Evolutionary conservation across 2,329 filamentous ascomycete genomes (phyloP), one percentile per base, ranked within the genome.

Genomic region (Metarhizium sp.): DNA sequence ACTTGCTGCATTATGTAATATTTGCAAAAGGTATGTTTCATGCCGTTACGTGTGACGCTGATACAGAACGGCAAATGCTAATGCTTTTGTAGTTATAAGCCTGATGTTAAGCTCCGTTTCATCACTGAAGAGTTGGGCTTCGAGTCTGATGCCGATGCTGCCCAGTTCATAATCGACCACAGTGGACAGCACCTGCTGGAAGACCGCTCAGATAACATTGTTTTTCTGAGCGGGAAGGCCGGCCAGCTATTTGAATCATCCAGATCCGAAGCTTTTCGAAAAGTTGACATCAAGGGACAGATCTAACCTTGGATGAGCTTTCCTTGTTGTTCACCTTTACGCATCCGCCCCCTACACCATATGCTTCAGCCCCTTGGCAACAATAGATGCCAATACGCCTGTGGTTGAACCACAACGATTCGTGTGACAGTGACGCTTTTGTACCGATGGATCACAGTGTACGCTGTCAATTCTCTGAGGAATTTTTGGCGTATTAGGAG

Each of bases 261-360:
- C 57, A 87, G 86, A 69, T 72, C 77, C 43, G 78, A 80, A 59
- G 92, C 92, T 51, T 95, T 96, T 73, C 81, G 84, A 67, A 86
- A 85, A 68, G 87, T 97, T 77, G 92, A 97, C 75, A 95, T 97
- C 77, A 96, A 97, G 76, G 92, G 92, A 67, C 92, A 97, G 75
- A 95, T 96, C 68, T 94, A 76, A 86, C 63, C 53, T 59, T 50
- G 14, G 32, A 50, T 30, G 6, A 30, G 32, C 29, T 18, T 32
- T 48, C 38, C 53, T 51, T 32, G 29, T 46, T 50, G 36, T 51
- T 55, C 20, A 34, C 42, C 18, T 45, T 48, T n/a, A 6, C 45
- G 20, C 25, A 13, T 4, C 43, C 29, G 43, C 20, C 43, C 43
- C 43, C 20, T 6, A 16, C 18, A 25, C 43, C 43, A 48, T 30